Evolutionary conservation across 1,284 basidiomycete genomes (phyloP), one percentile per base, ranked within the genome.

Genomic region (Bjerkandera adusta): DNA sequence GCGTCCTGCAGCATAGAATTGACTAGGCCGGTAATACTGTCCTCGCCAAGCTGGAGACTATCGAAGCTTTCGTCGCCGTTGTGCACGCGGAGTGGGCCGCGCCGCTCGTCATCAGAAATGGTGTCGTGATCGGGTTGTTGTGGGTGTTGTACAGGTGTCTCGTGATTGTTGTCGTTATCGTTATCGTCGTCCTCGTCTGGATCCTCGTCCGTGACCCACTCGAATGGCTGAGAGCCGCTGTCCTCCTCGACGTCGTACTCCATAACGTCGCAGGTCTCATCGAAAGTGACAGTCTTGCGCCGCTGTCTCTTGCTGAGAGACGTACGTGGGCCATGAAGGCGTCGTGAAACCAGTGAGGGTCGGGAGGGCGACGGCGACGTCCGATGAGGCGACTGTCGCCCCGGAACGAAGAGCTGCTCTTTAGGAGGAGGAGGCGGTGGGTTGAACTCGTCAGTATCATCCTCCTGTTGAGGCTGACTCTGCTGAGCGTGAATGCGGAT

Each of bases 261-360:
- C 48, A 95, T 72, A 21, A 97, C 91, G 55, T 96, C 91, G 54
- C 90, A 91, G 6, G 83, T 76, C 55, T 89, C 83, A 64, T 91
- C 80, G 56, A 92, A 97, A 0, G 85, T 92, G 38, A 97, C 94
- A 0, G 85, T 94, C 67, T 93, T 89, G 52, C 81, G 69, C 47
- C 75, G 75, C 60, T 64, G 78, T 46, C 64, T 60, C n/a, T 51
- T 71, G 64, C 53, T 22, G 58, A 60, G 29, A 67, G 68, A 27
- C 73, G 43, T 72, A 83, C 87, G 37, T 73, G 92, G 92, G 2
- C 92, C 94, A 55, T 89, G 85, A 43, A 94, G 76, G 29, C 91
- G 80, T 54, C 82, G 82, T 0, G 89, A 89, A 18, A 90, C 85
- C 38, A 94, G 80, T 0, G 83, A 83, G 3, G 89, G 84, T 46